Evolutionary conservation across 768 basidiomycete species (phyloP), one percentile per base, ranked within the genome.

Genomic region (Russula lepida): DNA sequence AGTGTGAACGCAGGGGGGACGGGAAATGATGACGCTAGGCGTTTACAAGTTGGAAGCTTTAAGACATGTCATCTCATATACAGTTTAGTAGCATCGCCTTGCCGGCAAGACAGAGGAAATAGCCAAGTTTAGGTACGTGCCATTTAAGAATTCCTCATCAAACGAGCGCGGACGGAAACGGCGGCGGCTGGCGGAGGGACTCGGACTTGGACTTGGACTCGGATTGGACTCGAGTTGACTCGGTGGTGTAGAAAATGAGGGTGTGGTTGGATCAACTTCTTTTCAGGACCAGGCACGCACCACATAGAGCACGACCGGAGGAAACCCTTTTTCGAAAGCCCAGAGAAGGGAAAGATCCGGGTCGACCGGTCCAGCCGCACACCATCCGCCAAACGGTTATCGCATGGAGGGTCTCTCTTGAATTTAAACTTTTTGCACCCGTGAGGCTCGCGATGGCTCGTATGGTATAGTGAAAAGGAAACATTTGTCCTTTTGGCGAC

Each of bases 11-110:
- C 21, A 46, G 12, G 17, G 17, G 6, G 21, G 41, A 13, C 50
- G 56, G 61, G 44, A 57, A 58, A 58, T 35, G 25, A 44, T 54
- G 39, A 54, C 49, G 23, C 2, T 54, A 52, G 52, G 62, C 62
- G 62, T 63, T 58, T 58, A 62, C 28, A 9, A 12, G 27, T 2
- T 49, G 8, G 32, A 35, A 54, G 37, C 37, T 53, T 54, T 23
- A n/a, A 58, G 35, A 13, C 48, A 41, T 35, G 60, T 43, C 32
- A 61, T 21, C n/a, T 43, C n/a, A 43, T 43, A 21, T 43, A 43
- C 41, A 43, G 41, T 43, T 43, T 47, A 33, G 30, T 39, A 55
- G 48, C 30, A 47, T 54, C 50, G 44, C 56, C 46, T 47, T 54
- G 46, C 55, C 49, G 60, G 54, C 48, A 61, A 17, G n/a, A 13